Conservation (phyloP, 176 grass and related monocot species). For the Carex cristatella region DNA sequence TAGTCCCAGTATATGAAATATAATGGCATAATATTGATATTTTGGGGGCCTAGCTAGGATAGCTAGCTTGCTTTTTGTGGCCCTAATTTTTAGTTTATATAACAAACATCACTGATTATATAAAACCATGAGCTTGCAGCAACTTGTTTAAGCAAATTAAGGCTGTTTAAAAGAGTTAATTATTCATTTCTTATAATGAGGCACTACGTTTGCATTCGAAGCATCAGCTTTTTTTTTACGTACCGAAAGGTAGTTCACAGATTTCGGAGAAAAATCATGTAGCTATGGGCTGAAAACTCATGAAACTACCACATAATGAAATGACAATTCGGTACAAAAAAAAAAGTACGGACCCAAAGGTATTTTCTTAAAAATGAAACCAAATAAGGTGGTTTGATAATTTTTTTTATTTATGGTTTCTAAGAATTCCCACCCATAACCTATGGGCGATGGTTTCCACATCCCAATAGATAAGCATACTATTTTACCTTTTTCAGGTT, state of each 20-base stretch:
- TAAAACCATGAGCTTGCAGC: neutral
- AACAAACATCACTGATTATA: neutral
- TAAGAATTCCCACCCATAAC: neutral
- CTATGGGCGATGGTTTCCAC: neutral
- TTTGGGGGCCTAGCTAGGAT: neutral
- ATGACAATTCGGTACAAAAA: no score
- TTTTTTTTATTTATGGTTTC: no score
- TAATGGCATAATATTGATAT: neutral
- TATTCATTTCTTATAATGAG: neutral
- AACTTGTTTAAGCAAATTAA: slow-evolving; percentile 2
- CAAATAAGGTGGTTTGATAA: no score
- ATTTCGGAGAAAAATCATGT: no score
- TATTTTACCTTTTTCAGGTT: neutral
- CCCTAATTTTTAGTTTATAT: neutral
- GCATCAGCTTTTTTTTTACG: neutral
- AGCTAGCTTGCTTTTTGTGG: neutral
- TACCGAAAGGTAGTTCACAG: no score
- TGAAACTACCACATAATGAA: no score
- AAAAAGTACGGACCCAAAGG: no score
- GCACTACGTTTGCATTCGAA: neutral
- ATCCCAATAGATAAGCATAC: neutral
- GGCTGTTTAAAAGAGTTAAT: neutral
- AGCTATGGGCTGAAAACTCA: no score
- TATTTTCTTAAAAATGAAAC: no score
- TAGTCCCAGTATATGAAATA: neutral